Evolutionary conservation across 129 eudicot genomes (phyloP).

Genomic region (Ambrosia trifida): DNA sequence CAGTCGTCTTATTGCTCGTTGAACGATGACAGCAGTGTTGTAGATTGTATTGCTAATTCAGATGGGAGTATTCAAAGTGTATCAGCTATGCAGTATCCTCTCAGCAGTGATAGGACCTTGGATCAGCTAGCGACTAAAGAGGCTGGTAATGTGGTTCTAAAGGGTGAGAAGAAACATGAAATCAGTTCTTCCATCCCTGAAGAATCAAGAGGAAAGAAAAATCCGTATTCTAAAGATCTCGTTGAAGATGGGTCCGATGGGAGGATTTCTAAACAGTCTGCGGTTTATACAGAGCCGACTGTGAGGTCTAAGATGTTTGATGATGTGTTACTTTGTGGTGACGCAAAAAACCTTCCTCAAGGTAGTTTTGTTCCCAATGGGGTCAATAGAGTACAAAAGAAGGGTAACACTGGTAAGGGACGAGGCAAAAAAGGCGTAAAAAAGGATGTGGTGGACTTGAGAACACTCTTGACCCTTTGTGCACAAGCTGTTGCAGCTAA

Average conservation of each 20-base stretch:
- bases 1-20: conserved; percentile 51
- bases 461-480: conserved; percentile 69
- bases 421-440: conserved; percentile 59
- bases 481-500: conserved; percentile 83
- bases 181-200: conserved; percentile 14
- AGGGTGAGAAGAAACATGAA: conserved; percentile 36
- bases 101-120: conserved; percentile 18
- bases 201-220: conserved; percentile 56
- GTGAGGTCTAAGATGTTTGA: conserved; percentile 70
- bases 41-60: conserved; percentile 61
- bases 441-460: conserved; percentile 66
- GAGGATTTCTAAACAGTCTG: conserved; percentile 57
- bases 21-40: conserved; percentile 35
- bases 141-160: not conserved
- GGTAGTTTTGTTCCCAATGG: conserved; percentile 51
- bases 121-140: conserved; percentile 20
- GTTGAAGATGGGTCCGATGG: conserved; percentile 46
- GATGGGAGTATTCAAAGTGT: conserved; percentile 64
- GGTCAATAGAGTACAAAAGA: conserved; percentile 38
- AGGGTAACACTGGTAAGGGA: conserved; percentile 41
- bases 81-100: conserved; percentile 57
- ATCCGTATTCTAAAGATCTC: conserved; percentile 35
- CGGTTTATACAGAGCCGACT: conserved; percentile 53
- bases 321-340: conserved; percentile 57
- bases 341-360: conserved; percentile 41